Evolutionary conservation across 305 asterid species (phyloP).

Genomic region (Solanum hybrid): DNA sequence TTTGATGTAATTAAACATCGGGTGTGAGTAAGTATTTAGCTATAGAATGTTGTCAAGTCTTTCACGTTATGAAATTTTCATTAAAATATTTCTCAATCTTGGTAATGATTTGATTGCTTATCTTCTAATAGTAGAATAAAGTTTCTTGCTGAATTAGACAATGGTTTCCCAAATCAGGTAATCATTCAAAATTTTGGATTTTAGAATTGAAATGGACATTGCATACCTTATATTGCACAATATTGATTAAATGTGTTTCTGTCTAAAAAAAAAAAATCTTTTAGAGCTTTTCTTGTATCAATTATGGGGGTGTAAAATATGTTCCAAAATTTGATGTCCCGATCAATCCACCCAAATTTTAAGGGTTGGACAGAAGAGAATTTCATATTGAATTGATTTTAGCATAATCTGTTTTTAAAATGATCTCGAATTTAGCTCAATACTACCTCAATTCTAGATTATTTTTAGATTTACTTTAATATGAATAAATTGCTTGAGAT

Average conservation of each 20-base stretch:
- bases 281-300: not conserved
- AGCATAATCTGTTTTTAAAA: not conserved
- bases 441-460: not conserved
- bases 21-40: not conserved
- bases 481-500: not conserved
- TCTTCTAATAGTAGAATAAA: not conserved
- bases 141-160: not conserved
- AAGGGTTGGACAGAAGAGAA: not conserved
- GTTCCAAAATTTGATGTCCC: not conserved
- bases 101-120: not conserved
- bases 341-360: not conserved
- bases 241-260: not conserved
- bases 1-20: not conserved
- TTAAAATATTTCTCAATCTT: not conserved
- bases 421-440: not conserved
- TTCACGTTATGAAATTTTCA: not conserved
- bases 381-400: not conserved
- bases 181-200: not conserved
- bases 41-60: not conserved
- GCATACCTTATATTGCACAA: not conserved
- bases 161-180: not conserved
- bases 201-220: not conserved
- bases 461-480: not conserved
- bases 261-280: not conserved
- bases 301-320: not conserved